A percentile compares a stretch with the other conserved stretches of the same genome.
These are phyloP conservation scores for Parastagonospora nodorum DNA, from an alignment of 2,329 filamentous ascomycete genomes.

Conservation along the genomic window DNA sequence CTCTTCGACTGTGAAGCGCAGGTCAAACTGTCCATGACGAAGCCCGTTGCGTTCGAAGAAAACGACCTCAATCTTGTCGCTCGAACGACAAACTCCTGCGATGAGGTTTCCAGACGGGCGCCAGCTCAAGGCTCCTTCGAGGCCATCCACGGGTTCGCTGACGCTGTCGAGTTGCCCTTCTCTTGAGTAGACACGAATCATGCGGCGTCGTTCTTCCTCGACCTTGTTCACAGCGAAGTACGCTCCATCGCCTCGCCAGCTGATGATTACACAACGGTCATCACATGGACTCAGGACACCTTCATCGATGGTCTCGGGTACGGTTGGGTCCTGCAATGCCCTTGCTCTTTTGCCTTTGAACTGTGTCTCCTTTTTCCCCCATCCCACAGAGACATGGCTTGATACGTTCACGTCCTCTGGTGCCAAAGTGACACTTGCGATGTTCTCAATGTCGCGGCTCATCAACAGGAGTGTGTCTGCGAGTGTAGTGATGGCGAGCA, in stretches of 20 bases:
- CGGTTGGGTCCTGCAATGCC: conserved; percentile 88
- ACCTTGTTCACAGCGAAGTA: conserved; percentile 86
- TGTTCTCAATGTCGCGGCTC: conserved; percentile 86
- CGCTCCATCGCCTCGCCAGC: conserved; percentile 92
- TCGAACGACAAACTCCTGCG: conserved; percentile 77
- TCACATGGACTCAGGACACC: conserved; percentile 78
- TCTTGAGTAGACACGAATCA: conserved; percentile 87
- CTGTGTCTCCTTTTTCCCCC: conserved; percentile 98
- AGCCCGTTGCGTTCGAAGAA: conserved; percentile 99
- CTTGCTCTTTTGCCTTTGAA: conserved; percentile 90
- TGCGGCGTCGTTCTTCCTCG: conserved; percentile 70
- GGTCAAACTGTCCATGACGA: conserved; percentile 90
- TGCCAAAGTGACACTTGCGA: conserved; percentile 74
- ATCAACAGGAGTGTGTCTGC: conserved; percentile 84
- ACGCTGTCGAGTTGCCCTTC: conserved; percentile 91
- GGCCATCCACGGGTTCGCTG: conserved; percentile 89
- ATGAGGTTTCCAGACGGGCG: conserved; percentile 88
- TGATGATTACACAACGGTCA: conserved; percentile 72
- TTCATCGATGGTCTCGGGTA: conserved; percentile 89
- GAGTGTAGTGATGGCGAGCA: conserved; percentile 81
- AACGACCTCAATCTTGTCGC: conserved; percentile 75
- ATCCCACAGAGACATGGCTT: conserved; percentile 93
- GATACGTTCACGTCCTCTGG: conserved; percentile 82
- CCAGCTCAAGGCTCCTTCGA: conserved; percentile 91
- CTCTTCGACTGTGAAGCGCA: conserved; percentile 69